phyloP scores from a whole-genome alignment of 768 basidiomycete genomes.

The Suillus placidus region DNA sequence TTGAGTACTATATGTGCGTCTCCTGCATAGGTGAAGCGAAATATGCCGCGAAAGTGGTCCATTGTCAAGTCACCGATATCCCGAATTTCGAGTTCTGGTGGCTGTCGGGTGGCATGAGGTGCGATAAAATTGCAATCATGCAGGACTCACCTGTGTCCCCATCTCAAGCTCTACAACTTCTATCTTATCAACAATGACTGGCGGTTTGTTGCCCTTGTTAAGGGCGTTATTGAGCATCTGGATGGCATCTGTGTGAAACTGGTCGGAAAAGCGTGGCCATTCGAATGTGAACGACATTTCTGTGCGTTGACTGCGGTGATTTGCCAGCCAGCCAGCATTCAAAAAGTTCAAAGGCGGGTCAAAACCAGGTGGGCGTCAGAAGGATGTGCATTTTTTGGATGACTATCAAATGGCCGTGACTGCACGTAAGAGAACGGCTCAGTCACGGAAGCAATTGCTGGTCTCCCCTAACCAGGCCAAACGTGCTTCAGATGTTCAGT shows the following conservation, averaged over 20 bases:
- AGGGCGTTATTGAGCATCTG: constrained; percentile 96
- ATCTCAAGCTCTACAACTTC: constrained; percentile 99
- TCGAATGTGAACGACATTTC: constrained; percentile 89
- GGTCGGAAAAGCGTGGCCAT: constrained; percentile 97
- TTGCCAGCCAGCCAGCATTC: background rate
- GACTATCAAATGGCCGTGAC: background rate
- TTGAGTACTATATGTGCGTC: constrained; percentile 87
- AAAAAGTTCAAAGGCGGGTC: background rate
- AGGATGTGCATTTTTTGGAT: constrained; percentile 12
- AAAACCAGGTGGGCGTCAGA: background rate
- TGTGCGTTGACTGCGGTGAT: constrained; percentile 1
- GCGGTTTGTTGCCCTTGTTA: constrained; percentile 96
- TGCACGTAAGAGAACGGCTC: constrained; percentile 12
- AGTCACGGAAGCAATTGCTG: constrained; percentile 4
- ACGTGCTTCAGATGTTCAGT: too few relatives aligned
- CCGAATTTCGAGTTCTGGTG: constrained; percentile 94
- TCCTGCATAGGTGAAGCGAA: constrained; percentile 91
- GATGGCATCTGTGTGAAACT: constrained; percentile 94
- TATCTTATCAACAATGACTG: constrained; percentile 95
- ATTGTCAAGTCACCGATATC: constrained; percentile 96
- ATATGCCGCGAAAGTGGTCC: constrained; percentile 96
- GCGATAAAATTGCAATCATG: background rate
- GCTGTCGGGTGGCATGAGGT: constrained; percentile 49
- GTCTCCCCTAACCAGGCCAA: background rate
- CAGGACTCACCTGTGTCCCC: constrained; percentile 83